Conservation (phyloP, 2,329 filamentous ascomycete genomes). For the Coniochaeta sp. region DNA sequence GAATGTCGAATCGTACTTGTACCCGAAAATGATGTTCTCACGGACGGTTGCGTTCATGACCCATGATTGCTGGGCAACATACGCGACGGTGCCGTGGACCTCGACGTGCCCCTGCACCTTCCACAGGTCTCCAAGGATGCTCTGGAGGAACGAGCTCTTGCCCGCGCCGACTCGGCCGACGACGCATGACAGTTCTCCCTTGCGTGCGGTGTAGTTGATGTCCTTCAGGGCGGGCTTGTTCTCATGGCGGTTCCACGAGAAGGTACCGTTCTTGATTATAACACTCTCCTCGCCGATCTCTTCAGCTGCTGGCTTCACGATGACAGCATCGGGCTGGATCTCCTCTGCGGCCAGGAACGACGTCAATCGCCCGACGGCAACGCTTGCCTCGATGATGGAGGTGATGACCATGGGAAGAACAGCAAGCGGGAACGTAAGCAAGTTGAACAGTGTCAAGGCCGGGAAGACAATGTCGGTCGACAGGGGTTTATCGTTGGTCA, state of each 20-base stretch:
- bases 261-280: slow-evolving; percentile 73
- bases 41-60: slow-evolving; percentile 97
- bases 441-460: slow-evolving; percentile 82
- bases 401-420: slow-evolving; percentile 98
- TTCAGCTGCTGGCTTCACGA: slow-evolving; percentile 59
- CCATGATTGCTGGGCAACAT: slow-evolving; percentile 90
- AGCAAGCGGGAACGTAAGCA: slow-evolving; percentile 89
- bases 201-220: slow-evolving; percentile 82
- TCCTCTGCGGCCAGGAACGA: slow-evolving; percentile 84
- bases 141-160: slow-evolving; percentile 87
- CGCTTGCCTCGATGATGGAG: slow-evolving; percentile 89
- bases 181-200: slow-evolving; percentile 87
- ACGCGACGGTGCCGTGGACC: slow-evolving; percentile 76
- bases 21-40: slow-evolving; percentile 95
- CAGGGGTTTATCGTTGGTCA: slow-evolving; percentile 72
- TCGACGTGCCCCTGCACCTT: slow-evolving; percentile 79
- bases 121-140: slow-evolving; percentile 85
- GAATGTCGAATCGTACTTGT: slow-evolving; percentile 87
- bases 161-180: slow-evolving; percentile 92
- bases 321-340: slow-evolving; percentile 77
- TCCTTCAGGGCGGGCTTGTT: slow-evolving; percentile 65
- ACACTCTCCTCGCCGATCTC: slow-evolving; percentile 81
- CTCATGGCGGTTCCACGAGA: slow-evolving; percentile 90
- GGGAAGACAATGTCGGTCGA: slow-evolving; percentile 96
- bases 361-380: slow-evolving; percentile 80